Conservation (phyloP, 352 stramenopile species). For the Pilasporangium apinafurcum region DNA sequence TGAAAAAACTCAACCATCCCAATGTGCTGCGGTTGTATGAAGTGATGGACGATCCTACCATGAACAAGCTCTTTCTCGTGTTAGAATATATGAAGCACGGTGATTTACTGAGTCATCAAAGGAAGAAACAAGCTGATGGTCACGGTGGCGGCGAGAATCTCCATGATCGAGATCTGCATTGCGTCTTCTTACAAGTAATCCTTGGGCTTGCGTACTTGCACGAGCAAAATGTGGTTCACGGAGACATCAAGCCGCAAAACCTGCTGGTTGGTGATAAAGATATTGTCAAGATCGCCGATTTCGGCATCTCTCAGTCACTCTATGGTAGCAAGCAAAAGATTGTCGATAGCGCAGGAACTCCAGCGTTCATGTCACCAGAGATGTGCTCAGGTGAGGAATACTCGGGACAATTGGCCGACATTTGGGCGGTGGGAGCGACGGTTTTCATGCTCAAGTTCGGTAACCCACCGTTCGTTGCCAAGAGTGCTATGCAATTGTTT, state of each 20-base stretch:
- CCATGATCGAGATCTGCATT: slow-evolving; percentile 66
- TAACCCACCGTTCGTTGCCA: slow-evolving; percentile 84
- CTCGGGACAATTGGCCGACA: slow-evolving; percentile 83
- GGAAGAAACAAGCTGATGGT: slow-evolving; percentile 49
- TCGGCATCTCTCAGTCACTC: slow-evolving; percentile 86
- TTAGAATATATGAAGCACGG: slow-evolving; percentile 95
- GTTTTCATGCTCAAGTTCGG: slow-evolving; percentile 89
- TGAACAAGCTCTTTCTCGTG: slow-evolving; percentile 94
- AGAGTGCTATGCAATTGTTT: slow-evolving; percentile 85
- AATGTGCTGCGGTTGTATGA: slow-evolving; percentile 93
- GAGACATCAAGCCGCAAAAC: slow-evolving; percentile 87
- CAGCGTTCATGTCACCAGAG: slow-evolving; percentile 91
- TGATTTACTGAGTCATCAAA: slow-evolving; percentile 66
- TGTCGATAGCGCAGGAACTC: slow-evolving; percentile 77
- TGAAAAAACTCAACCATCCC: slow-evolving; percentile 96
- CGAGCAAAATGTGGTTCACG: slow-evolving; percentile 80
- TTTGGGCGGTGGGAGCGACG: slow-evolving; percentile 88
- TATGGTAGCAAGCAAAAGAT: slow-evolving; percentile 80
- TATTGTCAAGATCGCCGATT: slow-evolving; percentile 90
- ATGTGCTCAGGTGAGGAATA: slow-evolving; percentile 85
- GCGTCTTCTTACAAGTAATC: slow-evolving; percentile 67
- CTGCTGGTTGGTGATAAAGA: slow-evolving; percentile 83
- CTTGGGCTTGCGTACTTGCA: slow-evolving; percentile 87
- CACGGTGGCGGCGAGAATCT: slow-evolving; percentile 21
- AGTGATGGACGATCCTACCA: slow-evolving; percentile 94